Percentiles rank a stretch among this genome's conserved stretches.
These are phyloP conservation scores for Lipomyces kockii DNA, from an alignment of 805 yeast species.

Conservation along the genomic window DNA sequence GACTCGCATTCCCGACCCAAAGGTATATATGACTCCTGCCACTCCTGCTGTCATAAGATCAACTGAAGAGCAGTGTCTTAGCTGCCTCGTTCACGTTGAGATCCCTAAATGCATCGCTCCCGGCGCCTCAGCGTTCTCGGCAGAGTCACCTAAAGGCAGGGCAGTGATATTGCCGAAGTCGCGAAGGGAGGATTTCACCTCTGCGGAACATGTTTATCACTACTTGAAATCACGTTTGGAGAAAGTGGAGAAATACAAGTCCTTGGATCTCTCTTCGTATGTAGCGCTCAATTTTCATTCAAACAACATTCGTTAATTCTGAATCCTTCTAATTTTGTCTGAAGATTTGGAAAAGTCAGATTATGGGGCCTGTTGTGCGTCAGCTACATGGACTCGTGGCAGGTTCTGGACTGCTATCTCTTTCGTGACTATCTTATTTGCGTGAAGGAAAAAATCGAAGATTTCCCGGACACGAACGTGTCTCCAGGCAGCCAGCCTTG, in stretches of 20 bases:
- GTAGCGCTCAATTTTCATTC: not conserved
- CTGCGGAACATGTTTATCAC: slow-evolving; percentile 15
- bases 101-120: slow-evolving; percentile 6
- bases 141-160: not conserved
- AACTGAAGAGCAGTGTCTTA: slow-evolving; percentile 16
- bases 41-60: slow-evolving; percentile 15
- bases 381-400: slow-evolving; percentile 4
- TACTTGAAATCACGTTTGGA: slow-evolving; percentile 6
- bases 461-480: not conserved
- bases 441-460: slow-evolving; percentile 12
- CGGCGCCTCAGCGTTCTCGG: not conserved
- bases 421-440: slow-evolving; percentile 26
- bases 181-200: not conserved
- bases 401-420: slow-evolving; percentile 24
- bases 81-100: slow-evolving; percentile 21
- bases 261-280: slow-evolving; percentile 4
- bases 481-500: slow-evolving; percentile 5
- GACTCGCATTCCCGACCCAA: slow-evolving; percentile 22
- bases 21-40: slow-evolving; percentile 15
- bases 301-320: not conserved
- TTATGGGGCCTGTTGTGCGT: slow-evolving; percentile 20
- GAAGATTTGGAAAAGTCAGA: slow-evolving; percentile 17
- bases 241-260: slow-evolving; percentile 6
- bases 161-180: not conserved
- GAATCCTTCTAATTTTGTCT: not conserved